Evolutionary conservation across 371 early-diverging fungal genomes (phyloP).

Genomic region (Enterocytospora artemiae): DNA sequence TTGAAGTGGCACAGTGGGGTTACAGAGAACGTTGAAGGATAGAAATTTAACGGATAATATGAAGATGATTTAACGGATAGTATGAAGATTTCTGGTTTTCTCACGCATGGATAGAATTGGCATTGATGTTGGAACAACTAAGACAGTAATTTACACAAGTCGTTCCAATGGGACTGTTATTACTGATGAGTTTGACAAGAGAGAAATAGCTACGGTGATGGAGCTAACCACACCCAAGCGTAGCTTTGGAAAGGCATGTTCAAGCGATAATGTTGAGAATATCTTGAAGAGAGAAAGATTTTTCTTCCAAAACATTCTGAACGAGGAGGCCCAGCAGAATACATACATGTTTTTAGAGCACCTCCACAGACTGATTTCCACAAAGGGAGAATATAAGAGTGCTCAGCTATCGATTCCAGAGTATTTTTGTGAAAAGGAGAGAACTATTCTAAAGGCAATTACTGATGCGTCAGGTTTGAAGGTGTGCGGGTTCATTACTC

Average conservation of each 20-base stretch:
- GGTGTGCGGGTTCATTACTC: slow-evolving; percentile 26
- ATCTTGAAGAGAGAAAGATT: slow-evolving; percentile 24
- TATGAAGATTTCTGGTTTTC: no score
- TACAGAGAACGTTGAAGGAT: no score
- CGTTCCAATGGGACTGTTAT: slow-evolving; percentile 35
- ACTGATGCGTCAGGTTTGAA: slow-evolving; percentile 19
- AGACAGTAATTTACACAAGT: slow-evolving; percentile 38
- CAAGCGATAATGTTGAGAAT: slow-evolving; percentile 15
- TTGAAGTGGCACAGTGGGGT: no score
- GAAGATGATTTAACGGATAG: no score
- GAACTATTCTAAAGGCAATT: slow-evolving; percentile 21
- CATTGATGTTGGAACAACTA: slow-evolving; percentile 49
- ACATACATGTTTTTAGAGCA: slow-evolving; percentile 48
- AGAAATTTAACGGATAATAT: no score
- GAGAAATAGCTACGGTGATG: slow-evolving; percentile 32
- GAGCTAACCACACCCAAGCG: slow-evolving; percentile 37
- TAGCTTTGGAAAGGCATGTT: slow-evolving; percentile 45
- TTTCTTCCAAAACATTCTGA: slow-evolving; percentile 23
- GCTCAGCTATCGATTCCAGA: slow-evolving; percentile 32
- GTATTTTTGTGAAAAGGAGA: slow-evolving; percentile 34
- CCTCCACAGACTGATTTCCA: slow-evolving; percentile 28
- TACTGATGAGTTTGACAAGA: slow-evolving; percentile 41
- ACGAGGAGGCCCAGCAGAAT: slow-evolving; percentile 2
- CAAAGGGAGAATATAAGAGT: slow-evolving; percentile 17
- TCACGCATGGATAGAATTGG: slow-evolving; percentile 19